A percentile compares a stretch with the other conserved stretches of the same genome.
Evolutionary conservation across 140 eudicot species (phyloP).

Genomic region (Stevia rebaudiana): DNA sequence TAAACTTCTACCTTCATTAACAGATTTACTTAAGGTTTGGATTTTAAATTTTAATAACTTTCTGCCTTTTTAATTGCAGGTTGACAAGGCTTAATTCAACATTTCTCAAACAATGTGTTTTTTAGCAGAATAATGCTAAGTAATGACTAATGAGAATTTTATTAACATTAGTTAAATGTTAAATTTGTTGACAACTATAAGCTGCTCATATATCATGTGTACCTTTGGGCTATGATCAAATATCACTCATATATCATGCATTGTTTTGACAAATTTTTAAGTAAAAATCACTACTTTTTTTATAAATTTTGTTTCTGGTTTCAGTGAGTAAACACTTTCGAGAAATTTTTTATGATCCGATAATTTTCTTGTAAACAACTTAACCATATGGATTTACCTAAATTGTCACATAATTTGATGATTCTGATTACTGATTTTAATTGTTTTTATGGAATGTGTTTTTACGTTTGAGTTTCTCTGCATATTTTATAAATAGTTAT

Average conservation of each 20-base stretch:
- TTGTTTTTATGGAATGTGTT: neutral
- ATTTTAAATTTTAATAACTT: neutral
- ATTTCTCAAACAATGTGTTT: neutral
- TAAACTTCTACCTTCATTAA: neutral
- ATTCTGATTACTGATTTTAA: too few relatives aligned
- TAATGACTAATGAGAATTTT: neutral
- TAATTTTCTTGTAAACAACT: too few relatives aligned
- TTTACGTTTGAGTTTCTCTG: neutral
- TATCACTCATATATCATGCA: neutral
- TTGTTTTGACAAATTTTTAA: neutral
- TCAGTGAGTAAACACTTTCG: too few relatives aligned
- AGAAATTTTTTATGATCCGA: too few relatives aligned
- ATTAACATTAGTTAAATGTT: neutral
- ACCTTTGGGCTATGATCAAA: neutral
- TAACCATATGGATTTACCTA: too few relatives aligned
- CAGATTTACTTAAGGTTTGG: neutral
- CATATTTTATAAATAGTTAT: neutral
- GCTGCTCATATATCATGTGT: neutral
- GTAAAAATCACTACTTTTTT: neutral
- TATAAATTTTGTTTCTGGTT: neutral
- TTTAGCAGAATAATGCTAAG: constrained; percentile 13
- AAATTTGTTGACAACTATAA: constrained; percentile 7
- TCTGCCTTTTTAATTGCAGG: constrained; percentile 17
- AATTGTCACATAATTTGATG: too few relatives aligned
- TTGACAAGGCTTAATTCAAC: constrained; percentile 36